Conservation (phyloP, 495 filamentous ascomycete genomes). For the Penicillium robsamsonii region DNA sequence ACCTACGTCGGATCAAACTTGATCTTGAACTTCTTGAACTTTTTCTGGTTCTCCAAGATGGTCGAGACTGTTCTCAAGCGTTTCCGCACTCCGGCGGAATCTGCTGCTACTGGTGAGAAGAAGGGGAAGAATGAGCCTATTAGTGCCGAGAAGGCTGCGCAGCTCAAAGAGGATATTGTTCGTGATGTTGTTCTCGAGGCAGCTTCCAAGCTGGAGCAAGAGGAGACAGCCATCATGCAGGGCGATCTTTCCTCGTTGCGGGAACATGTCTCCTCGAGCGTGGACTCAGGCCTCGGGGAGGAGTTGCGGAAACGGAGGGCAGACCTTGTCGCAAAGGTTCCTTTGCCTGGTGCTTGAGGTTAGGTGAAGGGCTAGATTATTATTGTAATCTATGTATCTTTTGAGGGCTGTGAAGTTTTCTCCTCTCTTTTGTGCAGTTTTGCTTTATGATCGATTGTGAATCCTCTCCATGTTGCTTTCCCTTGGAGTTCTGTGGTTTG, state of each 20-base stretch:
- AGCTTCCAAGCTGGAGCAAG: constrained; percentile 34
- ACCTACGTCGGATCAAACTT: constrained; percentile 77
- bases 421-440: not conserved
- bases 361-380: not conserved
- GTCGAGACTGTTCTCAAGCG: constrained; percentile 85
- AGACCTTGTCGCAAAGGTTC: constrained; percentile 22
- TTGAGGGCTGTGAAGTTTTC: not conserved
- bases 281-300: constrained; percentile 26
- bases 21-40: constrained; percentile 82
- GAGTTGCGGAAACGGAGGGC: constrained; percentile 32
- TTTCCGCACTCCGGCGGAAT: constrained; percentile 55
- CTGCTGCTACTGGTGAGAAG: constrained; percentile 13
- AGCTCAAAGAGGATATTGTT: constrained; percentile 28
- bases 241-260: constrained; percentile 25
- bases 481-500: not conserved
- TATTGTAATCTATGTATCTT: not conserved
- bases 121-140: constrained; percentile 3
- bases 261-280: constrained; percentile 28
- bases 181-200: constrained; percentile 40
- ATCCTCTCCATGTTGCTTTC: not conserved
- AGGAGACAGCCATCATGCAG: constrained; percentile 32
- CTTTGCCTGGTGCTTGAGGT: constrained; percentile 18
- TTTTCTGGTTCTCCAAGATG: constrained; percentile 98
- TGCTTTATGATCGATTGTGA: not conserved
- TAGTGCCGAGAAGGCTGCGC: constrained; percentile 12